These are phyloP conservation scores for Isabelozyma rhagii DNA, from an alignment of 805 yeast species.

Conservation along the genomic window DNA sequence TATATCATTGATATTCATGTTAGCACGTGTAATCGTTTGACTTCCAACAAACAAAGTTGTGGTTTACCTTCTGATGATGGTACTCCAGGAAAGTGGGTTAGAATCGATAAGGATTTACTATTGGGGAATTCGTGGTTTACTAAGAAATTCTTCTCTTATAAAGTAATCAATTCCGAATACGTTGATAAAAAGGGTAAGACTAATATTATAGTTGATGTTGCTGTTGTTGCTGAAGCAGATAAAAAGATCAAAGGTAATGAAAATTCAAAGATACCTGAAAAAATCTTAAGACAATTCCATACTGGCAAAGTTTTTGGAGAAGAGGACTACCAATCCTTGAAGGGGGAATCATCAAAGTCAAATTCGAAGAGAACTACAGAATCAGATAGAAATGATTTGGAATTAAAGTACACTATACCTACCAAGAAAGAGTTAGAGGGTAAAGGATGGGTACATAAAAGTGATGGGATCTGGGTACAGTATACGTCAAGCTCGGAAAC, in stretches of 20 bases:
- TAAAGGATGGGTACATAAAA: slow-evolving; percentile 46
- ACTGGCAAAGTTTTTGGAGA: slow-evolving; percentile 22
- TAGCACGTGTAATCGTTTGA: slow-evolving; percentile 23
- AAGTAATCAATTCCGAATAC: slow-evolving; percentile 19
- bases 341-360: neutral
- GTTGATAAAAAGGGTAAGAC: slow-evolving; percentile 1
- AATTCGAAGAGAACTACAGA: slow-evolving; percentile 9
- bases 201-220: slow-evolving; percentile 37
- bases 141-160: slow-evolving; percentile 36
- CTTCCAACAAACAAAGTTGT: slow-evolving; percentile 17
- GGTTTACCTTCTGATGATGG: slow-evolving; percentile 26
- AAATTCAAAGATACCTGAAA: slow-evolving; percentile 23
- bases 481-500: slow-evolving; percentile 38
- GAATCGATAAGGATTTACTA: slow-evolving; percentile 45
- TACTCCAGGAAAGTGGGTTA: slow-evolving; percentile 36
- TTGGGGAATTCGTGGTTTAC: slow-evolving; percentile 44
- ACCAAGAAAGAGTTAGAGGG: slow-evolving; percentile 32
- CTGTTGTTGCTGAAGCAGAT: slow-evolving; percentile 32
- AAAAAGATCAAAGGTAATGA: slow-evolving; percentile 35
- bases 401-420: slow-evolving; percentile 22
- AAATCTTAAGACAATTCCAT: slow-evolving; percentile 27
- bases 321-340: slow-evolving; percentile 17
- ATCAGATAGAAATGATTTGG: slow-evolving; percentile 16
- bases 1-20: slow-evolving; percentile 41
- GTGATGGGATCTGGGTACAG: slow-evolving; percentile 60